Base-by-base conservation (phyloP, 2,329 filamentous ascomycete genomes). In the Knoxdaviesia capensis region DNA sequence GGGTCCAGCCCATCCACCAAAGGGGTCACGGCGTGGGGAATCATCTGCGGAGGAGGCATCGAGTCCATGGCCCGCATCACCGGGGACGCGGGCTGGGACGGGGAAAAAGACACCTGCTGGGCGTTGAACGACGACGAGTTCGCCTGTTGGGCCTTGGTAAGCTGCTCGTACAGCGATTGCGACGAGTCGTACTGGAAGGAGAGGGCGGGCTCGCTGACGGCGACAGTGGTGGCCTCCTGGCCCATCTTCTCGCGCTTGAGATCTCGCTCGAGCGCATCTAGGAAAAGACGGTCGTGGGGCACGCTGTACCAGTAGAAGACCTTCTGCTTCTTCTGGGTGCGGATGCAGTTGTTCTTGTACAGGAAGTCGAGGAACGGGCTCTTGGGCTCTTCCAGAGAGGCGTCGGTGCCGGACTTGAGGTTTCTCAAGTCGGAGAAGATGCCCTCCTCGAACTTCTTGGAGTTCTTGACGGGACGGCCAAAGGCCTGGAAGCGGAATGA, bases 281-380 rank as follows among this genome's bases (percentile, higher is more conserved):
- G 78, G 64, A 98, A 98, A 41, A 98, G 76, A 43, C 90, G 77
- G 62, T 98, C 90, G 59, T 98, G 90, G 1, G 90, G 90, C 39
- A 98, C 90, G 65, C 87, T 94, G 65, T 96, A 98, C 90, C 90
- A 98, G 66, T 96, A 98, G 57, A 98, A 98, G 50, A 98, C 90
- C 69, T 98, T 98, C 58, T 98, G 90, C 72, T 98, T 98, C 77
- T 98, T 98, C 63, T 98, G 90, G 34, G 90, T 98, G 52, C 90
- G 80, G 53, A 98, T 98, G 71, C 90, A 98, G 69, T 98, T 98
- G 74, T 98, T 98, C 73, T 98, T 98, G 76, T 98, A 98, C 38
- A 98, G 71, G 60, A 96, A 98, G 62, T 98, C 90, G 47, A 98
- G 74, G 64, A 98, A 98, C 2, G 83, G 80, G 64, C 88, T 96